Evolutionary conservation across 345 rosid genomes (phyloP).

Genomic region (Populus tremula): DNA sequence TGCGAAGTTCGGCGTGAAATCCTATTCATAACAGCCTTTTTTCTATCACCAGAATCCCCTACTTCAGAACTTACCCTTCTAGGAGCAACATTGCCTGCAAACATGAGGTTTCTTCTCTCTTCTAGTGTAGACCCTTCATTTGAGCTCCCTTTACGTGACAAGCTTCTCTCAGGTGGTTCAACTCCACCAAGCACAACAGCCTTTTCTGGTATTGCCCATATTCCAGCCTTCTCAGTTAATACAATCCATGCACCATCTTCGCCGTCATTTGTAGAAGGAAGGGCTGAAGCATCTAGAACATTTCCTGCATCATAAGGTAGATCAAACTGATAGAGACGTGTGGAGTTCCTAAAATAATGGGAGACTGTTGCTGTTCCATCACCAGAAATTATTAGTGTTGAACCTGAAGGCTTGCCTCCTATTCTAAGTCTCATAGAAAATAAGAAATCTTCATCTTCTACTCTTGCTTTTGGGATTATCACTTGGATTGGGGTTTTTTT

Average conservation of each 20-base stretch:
- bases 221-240: conserved; percentile 88
- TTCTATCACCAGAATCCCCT: conserved; percentile 57
- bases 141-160: conserved; percentile 87
- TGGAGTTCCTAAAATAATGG: conserved; percentile 60
- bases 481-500: conserved; percentile 86
- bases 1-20: conserved; percentile 58
- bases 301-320: conserved; percentile 94
- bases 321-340: conserved; percentile 85
- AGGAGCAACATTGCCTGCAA: conserved; percentile 50
- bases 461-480: conserved; percentile 95
- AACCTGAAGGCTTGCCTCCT: conserved; percentile 87
- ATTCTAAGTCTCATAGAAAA: conserved; percentile 85
- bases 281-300: conserved; percentile 91
- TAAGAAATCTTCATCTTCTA: conserved; percentile 81
- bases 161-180: conserved; percentile 88
- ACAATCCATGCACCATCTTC: conserved; percentile 93
- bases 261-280: conserved; percentile 62
- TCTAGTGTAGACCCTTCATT: conserved; percentile 66
- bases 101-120: conserved; percentile 52
- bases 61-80: conserved; percentile 65
- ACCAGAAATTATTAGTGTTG: conserved; percentile 80
- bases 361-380: conserved; percentile 94
- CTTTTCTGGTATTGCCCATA: conserved; percentile 97
- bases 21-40: conserved; percentile 43
- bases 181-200: conserved; percentile 85